Conservation (phyloP, 148 eudicot species). For the Tetragonia tetragonoides region DNA sequence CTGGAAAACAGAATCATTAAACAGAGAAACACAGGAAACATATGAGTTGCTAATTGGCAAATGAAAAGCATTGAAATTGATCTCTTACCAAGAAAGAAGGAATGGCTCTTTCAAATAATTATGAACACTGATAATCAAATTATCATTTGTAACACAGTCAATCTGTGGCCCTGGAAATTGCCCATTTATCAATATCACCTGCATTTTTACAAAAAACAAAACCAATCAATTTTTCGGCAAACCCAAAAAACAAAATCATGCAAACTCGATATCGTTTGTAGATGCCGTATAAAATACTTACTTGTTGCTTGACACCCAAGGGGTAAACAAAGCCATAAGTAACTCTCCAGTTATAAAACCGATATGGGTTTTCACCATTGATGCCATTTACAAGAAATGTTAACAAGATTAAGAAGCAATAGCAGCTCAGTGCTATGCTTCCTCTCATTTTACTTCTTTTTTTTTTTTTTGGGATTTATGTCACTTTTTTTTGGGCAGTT, state of each 20-base stretch:
- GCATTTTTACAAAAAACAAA: constrained; percentile 16
- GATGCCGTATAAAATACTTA: constrained; percentile 11
- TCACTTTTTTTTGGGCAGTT: neutral
- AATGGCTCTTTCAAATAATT: constrained; percentile 87
- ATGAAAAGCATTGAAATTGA: neutral
- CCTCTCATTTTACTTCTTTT: constrained; percentile 16
- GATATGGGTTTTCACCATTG: constrained; percentile 60
- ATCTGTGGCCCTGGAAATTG: constrained; percentile 96
- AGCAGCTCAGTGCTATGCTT: constrained; percentile 17
- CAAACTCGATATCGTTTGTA: too few relatives aligned
- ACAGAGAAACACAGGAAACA: neutral
- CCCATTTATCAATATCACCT: constrained; percentile 98
- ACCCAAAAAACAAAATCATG: too few relatives aligned
- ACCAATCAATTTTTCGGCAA: neutral
- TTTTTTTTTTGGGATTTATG: neutral
- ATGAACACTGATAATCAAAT: constrained; percentile 80
- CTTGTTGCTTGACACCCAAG: constrained; percentile 69
- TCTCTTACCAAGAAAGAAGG: constrained; percentile 80
- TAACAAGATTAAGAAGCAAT: constrained; percentile 17
- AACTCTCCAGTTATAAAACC: constrained; percentile 60
- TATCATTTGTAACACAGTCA: constrained; percentile 93
- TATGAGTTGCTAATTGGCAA: neutral
- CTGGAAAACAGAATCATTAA: neutral
- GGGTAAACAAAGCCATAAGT: constrained; percentile 59
- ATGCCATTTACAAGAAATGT: constrained; percentile 23